Evolutionary conservation across 306 rosid genomes (phyloP), one percentile per base, ranked within the genome.

Genomic region (Hylodesmum podocarpum): DNA sequence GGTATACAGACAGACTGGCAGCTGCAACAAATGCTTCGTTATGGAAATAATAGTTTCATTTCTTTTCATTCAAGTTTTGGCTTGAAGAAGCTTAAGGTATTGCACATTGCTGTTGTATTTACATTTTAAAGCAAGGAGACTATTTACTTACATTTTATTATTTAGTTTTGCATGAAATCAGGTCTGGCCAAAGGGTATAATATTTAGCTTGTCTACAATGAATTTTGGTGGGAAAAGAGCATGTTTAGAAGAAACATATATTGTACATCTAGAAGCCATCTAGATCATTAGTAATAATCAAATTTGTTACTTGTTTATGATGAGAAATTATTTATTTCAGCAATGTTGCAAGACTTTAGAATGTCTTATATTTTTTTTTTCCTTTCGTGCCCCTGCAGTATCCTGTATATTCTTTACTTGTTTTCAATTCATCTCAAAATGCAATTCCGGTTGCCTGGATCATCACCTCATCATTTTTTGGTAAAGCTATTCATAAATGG

Each of bases 1-100:
- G 97, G 93, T 43, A 81, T 88, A 68, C 96, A 92, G 80, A 88
- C 97, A 58, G 97, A 92, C 68, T 92, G 97, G 96, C 97, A 92
- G 86, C 82, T 88, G 81, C 91, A 89, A 63, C 90, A 92, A 84
- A 88, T 89, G 91, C 82, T 92, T 78, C 90, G 43, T 24, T 87
- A 82, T 85, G 96, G 97, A 58, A 86, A 66, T 67, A 85, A 78
- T 71, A 71, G 90, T 58, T 82, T 83, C 19, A 67, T 89, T 71
- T 88, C 91, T 59, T 84, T 74, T 78, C 90, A 92, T 84, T 88
- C 93, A 55, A 46, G 82, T 58, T 88, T 89, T 82, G 90, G 96
- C 79, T 72, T 77, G 57, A 89, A 88, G 83, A 89, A 85, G 83
- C 83, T 92, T 41, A 88, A 86, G 97, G 97, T 92, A 85, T 49